A percentile compares a stretch with the other conserved stretches of the same genome.
phyloP scores from a whole-genome alignment of 129 eudicot species.

The Saposhnikovia divaricata region DNA sequence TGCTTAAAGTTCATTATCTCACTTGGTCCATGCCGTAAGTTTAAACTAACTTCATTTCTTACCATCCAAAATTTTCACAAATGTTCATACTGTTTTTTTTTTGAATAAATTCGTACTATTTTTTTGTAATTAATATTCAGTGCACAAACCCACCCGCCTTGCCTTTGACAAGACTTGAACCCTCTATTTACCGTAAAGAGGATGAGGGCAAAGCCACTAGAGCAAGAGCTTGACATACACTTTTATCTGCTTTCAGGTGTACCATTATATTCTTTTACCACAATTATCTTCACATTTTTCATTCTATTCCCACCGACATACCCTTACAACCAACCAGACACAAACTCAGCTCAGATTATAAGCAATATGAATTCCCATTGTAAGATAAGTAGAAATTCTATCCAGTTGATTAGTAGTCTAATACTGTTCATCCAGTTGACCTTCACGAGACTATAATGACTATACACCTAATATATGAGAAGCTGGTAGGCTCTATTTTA shows the following conservation, averaged over 20 bases:
- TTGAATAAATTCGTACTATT: too few relatives aligned
- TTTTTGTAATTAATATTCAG: too few relatives aligned
- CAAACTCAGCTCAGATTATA: not conserved
- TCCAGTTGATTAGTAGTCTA: not conserved
- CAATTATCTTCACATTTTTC: not conserved
- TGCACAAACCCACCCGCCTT: not conserved
- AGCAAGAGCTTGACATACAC: not conserved
- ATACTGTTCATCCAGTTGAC: not conserved
- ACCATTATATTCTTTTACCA: not conserved
- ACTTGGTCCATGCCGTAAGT: not conserved
- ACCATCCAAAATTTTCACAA: not conserved
- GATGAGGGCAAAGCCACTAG: not conserved
- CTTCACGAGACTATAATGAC: not conserved
- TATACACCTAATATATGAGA: not conserved
- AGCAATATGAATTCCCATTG: not conserved
- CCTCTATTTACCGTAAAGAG: not conserved
- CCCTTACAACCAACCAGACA: not conserved
- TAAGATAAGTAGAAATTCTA: not conserved
- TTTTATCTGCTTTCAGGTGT: not conserved
- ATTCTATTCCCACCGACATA: not conserved
- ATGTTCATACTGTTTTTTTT: too few relatives aligned
- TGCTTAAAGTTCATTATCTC: not conserved
- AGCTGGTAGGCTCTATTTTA: not conserved
- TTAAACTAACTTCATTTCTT: not conserved
- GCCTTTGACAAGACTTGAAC: not conserved